Percentiles rank a stretch among this genome's conserved stretches.
Conservation (phyloP, 176 grass and related monocot genomes). For the Ensete glaucum region DNA sequence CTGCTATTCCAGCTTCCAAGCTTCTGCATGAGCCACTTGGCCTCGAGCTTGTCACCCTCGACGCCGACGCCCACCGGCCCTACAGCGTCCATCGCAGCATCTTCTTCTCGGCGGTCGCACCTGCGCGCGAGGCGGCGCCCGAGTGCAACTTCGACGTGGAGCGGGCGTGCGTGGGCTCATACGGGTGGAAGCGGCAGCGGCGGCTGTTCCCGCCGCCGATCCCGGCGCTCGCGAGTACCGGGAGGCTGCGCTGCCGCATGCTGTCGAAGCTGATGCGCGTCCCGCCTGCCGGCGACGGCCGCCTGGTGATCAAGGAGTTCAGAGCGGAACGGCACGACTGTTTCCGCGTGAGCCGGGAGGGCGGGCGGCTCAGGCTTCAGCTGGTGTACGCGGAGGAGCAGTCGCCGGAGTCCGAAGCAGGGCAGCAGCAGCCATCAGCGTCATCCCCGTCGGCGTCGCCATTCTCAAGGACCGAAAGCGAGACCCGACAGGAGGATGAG, state of each 20-base stretch:
- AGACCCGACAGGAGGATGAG: no score
- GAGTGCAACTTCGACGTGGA: conserved; percentile 7
- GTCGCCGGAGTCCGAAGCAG: neutral
- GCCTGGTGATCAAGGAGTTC: conserved; percentile 28
- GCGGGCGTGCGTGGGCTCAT: neutral
- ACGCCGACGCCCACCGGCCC: no score
- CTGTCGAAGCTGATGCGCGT: neutral
- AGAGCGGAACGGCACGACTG: conserved; percentile 19
- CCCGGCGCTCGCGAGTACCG: neutral
- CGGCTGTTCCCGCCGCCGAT: neutral
- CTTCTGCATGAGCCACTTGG: no score
- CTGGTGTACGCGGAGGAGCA: conserved; percentile 6
- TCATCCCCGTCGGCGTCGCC: no score
- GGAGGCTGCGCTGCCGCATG: neutral
- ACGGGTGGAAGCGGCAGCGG: neutral
- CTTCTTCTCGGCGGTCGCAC: no score
- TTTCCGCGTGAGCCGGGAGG: conserved; percentile 15
- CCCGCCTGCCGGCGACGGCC: neutral
- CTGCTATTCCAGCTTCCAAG: no score
- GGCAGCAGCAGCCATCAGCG: no score
- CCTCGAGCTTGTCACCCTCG: no score
- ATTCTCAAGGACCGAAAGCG: no score
- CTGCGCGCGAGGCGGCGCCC: no score
- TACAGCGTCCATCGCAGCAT: no score
- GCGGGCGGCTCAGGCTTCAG: conserved; percentile 23